A percentile compares a stretch with the other conserved stretches of the same genome.
phyloP scores from a whole-genome alignment of 2,329 filamentous ascomycete species.

The Colletotrichum gigasporum region DNA sequence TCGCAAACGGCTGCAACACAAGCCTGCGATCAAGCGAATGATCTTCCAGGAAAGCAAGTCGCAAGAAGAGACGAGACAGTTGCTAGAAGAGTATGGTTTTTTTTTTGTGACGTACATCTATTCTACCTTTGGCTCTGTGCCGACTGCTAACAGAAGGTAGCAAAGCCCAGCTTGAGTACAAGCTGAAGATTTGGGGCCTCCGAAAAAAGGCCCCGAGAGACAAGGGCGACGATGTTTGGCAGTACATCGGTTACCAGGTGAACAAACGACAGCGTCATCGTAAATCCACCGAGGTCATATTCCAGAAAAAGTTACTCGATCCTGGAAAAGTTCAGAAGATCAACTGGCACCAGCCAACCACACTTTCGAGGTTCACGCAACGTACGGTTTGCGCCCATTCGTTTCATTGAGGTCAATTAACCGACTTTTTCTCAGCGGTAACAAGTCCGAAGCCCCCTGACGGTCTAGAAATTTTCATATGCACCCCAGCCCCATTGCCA shows the following conservation, averaged over 20 bases:
- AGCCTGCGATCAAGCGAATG: not conserved
- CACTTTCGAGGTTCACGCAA: not conserved
- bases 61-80: not conserved
- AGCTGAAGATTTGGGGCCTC: conserved; percentile 1
- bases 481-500: not conserved
- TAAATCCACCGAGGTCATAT: not conserved
- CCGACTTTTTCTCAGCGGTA: not conserved
- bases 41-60: not conserved
- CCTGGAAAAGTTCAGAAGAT: not conserved
- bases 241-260: not conserved
- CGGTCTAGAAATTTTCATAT: not conserved
- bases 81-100: not conserved
- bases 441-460: not conserved
- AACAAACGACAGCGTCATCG: not conserved
- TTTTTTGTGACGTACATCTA: not conserved
- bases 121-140: not conserved
- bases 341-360: not conserved
- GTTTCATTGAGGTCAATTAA: too few species aligned
- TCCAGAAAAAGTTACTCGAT: not conserved
- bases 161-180: conserved; percentile 12
- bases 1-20: not conserved
- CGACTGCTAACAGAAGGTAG: not conserved
- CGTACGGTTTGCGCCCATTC: too few species aligned
- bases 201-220: not conserved
- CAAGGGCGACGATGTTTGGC: not conserved